These are phyloP conservation scores for Alternaria gaisen DNA, from an alignment of 2,329 filamentous ascomycete species.

Conservation along the genomic window DNA sequence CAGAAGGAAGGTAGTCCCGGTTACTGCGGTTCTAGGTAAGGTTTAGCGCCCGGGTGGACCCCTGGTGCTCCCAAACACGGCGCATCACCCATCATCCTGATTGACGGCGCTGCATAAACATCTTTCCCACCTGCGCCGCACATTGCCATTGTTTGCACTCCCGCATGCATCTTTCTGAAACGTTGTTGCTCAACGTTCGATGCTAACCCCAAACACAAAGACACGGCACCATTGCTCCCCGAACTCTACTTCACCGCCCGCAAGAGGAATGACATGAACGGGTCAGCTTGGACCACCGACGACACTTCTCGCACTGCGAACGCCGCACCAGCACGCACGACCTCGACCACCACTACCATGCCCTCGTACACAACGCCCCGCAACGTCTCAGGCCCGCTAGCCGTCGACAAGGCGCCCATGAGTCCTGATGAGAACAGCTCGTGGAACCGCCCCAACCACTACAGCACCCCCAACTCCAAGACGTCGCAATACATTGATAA, in stretches of 20 bases:
- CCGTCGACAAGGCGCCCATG: slow-evolving; percentile 40
- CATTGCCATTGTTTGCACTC: slow-evolving; percentile 18
- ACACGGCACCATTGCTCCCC: slow-evolving; percentile 32
- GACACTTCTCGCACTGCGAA: slow-evolving; percentile 27
- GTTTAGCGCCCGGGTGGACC: slow-evolving; percentile 20
- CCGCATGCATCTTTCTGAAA: slow-evolving; percentile 5
- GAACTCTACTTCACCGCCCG: slow-evolving; percentile 28
- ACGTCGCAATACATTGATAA: slow-evolving; percentile 70
- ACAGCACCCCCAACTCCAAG: slow-evolving; percentile 45
- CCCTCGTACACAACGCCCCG: slow-evolving; percentile 41
- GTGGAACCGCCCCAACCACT: slow-evolving; percentile 42
- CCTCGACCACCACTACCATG: slow-evolving; percentile 31
- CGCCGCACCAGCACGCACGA: slow-evolving; percentile 22
- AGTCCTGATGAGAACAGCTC: slow-evolving; percentile 33
- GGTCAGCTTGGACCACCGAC: slow-evolving; percentile 23
- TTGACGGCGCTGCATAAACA: slow-evolving; percentile 30
- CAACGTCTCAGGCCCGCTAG: slow-evolving; percentile 43
- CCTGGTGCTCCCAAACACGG: slow-evolving; percentile 31
- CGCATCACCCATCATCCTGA: slow-evolving; percentile 27
- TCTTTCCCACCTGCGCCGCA: slow-evolving; percentile 17
- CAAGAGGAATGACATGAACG: slow-evolving; percentile 45
- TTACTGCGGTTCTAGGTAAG: slow-evolving; percentile 21
- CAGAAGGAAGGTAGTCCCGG: slow-evolving; percentile 18
- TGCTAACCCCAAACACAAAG: slow-evolving; percentile 24
- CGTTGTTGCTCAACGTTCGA: slow-evolving; percentile 20